Evolutionary conservation across 331 rosid genomes (phyloP).

Genomic region (Saraca asoca): DNA sequence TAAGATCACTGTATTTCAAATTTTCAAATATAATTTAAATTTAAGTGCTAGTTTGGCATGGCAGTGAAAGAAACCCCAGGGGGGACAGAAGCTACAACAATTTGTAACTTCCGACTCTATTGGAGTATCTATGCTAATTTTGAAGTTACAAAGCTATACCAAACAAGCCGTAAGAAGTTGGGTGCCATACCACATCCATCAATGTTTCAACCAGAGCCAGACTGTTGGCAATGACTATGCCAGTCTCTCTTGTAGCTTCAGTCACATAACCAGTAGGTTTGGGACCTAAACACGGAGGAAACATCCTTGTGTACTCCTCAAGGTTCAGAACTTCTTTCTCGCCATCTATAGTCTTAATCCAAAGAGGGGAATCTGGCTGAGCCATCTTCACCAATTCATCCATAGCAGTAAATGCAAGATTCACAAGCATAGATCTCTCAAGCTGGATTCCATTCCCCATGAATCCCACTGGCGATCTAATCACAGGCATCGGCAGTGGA

Average conservation of each 20-base stretch:
- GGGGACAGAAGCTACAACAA: too few relatives aligned
- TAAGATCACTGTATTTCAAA: background rate
- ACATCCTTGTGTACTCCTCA: constrained; percentile 63
- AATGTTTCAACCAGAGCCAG: constrained; percentile 59
- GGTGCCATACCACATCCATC: constrained; percentile 64
- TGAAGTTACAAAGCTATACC: too few relatives aligned
- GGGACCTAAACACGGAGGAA: constrained; percentile 49
- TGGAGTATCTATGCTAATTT: too few relatives aligned
- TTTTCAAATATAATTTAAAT: too few relatives aligned
- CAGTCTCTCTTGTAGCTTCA: constrained; percentile 63
- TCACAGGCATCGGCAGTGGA: constrained; percentile 37
- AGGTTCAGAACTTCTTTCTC: constrained; percentile 56
- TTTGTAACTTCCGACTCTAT: too few relatives aligned
- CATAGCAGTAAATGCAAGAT: constrained; percentile 73
- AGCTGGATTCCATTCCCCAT: constrained; percentile 44
- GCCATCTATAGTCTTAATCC: constrained; percentile 61
- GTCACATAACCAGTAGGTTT: constrained; percentile 50
- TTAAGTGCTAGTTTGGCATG: too few relatives aligned
- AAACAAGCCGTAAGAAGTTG: constrained; percentile 16
- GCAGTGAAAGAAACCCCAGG: too few relatives aligned
- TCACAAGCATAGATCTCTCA: constrained; percentile 48
- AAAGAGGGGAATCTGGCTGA: constrained; percentile 55
- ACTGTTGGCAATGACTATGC: constrained; percentile 51
- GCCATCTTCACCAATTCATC: constrained; percentile 70
- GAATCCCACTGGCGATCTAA: constrained; percentile 47